phyloP scores from a whole-genome alignment of 495 filamentous ascomycete genomes.

The Aspergillus coremiiformis region DNA sequence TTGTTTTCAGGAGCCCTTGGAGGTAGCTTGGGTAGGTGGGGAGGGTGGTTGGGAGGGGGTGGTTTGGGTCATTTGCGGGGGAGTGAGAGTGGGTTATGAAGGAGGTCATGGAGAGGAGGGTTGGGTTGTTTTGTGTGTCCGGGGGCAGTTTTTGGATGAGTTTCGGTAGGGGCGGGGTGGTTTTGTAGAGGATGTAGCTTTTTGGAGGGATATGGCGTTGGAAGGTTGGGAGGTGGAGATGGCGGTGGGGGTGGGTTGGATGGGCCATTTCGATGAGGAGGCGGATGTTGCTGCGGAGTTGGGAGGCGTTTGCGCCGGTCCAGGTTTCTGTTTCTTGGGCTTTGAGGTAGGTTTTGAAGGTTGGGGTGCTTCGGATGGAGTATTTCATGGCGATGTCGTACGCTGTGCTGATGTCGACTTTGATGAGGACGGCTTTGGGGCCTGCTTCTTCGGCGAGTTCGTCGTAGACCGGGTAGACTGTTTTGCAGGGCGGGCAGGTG shows the following conservation, averaged over 20 bases:
- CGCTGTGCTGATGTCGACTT: conserved; percentile 67
- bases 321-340: conserved; percentile 73
- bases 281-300: conserved; percentile 64
- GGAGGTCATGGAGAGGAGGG: conserved; percentile 49
- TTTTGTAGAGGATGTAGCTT: conserved; percentile 60
- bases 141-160: conserved; percentile 64
- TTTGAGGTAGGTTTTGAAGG: conserved; percentile 80
- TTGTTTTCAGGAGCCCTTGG: conserved; percentile 18
- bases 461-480: conserved; percentile 77
- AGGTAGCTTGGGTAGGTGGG: conserved; percentile 35
- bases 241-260: conserved; percentile 68
- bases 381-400: conserved; percentile 61
- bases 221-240: conserved; percentile 61
- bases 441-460: conserved; percentile 68
- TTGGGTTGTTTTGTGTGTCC: conserved; percentile 43
- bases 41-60: conserved; percentile 43
- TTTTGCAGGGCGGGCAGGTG: conserved; percentile 78
- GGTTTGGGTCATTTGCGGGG: conserved; percentile 23
- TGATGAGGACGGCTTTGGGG: conserved; percentile 66
- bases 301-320: conserved; percentile 63
- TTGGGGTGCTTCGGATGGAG: conserved; percentile 69
- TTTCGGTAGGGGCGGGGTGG: conserved; percentile 77
- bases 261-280: conserved; percentile 69
- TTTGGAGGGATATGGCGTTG: conserved; percentile 49
- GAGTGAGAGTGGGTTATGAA: conserved; percentile 49